Evolutionary conservation across 208 protist species (phyloP), one percentile per base, ranked within the genome.

Genomic region (Angomonas deanei): DNA sequence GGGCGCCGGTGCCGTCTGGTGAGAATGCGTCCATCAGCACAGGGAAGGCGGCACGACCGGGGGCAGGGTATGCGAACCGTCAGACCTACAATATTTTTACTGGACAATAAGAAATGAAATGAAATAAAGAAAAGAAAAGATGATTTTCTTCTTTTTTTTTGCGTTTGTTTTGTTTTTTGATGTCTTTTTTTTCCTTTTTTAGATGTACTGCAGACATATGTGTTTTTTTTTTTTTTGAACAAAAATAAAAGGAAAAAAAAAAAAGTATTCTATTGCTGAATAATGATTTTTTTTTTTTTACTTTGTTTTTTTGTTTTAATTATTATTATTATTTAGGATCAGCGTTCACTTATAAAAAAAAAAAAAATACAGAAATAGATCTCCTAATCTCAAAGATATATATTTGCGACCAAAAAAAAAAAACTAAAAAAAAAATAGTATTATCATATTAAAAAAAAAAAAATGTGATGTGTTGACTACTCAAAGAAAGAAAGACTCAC

Each of bases 21-120:
- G 47, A 42, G 28, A 46, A 46, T 1, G 54, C 63, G 17, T 76
- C 74, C 2, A 63, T 66, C 28, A 78, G 76, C 42, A 82, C 81
- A 0, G 70, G 76, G n/a, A 76, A 84, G 15, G 70, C 70, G 17
- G 74, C 84, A 49, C 83, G 87, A 19, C 87, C 80, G 0, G 83
- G 87, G 48, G 74, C 81, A 4, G 87, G 84, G 10, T 76, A 89
- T 53, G 87, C 87, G 19, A 93, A 91, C 76, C 68, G 71, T 15
- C 83, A 91, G 68, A 93, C 87, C 21, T 93, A 91, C 65, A 93
- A 93, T 57, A 88, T 93, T 42, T 90, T 93, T 70, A 91, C 81
- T 10, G 87, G 87, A 0, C 58, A 93, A 52, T 91, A 80, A 39
- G 8, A 53, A 53, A 8, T 23, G 19, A 28, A 26, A 53, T 28